Conservation (phyloP, 768 basidiomycete species). For the Kwoniella dejecticola region DNA sequence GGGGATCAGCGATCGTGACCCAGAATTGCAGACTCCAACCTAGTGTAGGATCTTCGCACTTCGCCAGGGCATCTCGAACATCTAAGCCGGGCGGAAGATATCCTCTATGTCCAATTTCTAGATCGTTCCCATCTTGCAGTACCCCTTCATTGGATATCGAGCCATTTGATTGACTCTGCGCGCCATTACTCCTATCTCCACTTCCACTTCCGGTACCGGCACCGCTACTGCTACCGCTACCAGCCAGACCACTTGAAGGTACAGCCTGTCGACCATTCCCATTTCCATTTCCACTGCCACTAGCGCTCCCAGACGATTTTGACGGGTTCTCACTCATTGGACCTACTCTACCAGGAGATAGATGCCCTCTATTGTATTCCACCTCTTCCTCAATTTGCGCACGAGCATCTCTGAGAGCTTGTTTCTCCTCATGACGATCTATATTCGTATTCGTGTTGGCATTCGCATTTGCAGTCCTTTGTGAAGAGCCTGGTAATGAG, state of each 20-base stretch:
- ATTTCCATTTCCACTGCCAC: background rate
- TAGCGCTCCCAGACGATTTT: too few relatives aligned
- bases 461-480: background rate
- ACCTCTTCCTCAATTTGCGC: background rate
- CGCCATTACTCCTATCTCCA: background rate
- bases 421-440: conserved; percentile 18
- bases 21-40: conserved; percentile 64
- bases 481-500: background rate
- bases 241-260: background rate
- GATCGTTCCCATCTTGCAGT: conserved; percentile 12
- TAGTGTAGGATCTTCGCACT: conserved; percentile 45
- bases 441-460: too few relatives aligned
- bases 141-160: background rate
- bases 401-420: conserved; percentile 11
- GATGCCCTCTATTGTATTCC: conserved; percentile 8
- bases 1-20: conserved; percentile 89
- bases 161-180: background rate
- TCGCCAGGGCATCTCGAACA: conserved; percentile 38
- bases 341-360: conserved; percentile 1
- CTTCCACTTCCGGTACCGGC: background rate
- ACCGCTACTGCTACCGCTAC: too few relatives aligned
- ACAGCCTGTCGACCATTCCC: background rate
- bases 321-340: background rate
- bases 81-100: conserved; percentile 37
- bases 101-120: conserved; percentile 19